Base-by-base conservation (phyloP, 2,329 filamentous ascomycete genomes). In the Diaporthe velutina region DNA sequence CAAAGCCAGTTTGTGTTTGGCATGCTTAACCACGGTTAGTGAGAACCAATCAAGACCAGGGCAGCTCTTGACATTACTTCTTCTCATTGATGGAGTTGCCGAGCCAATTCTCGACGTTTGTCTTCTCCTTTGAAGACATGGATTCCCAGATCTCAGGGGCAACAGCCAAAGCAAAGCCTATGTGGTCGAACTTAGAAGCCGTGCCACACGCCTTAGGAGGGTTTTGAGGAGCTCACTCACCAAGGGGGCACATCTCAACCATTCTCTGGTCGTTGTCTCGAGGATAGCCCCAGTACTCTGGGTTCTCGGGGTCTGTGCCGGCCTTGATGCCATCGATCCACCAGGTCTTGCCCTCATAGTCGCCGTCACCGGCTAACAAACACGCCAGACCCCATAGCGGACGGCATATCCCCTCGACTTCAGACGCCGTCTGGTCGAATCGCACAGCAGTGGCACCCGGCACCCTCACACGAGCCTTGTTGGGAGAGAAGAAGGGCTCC, bases 171-270 rank as follows among this genome's bases (percentile, higher is more conserved):
- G 93, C 90, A 79, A 91, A 96, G 0, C 94, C 86, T 87, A 12
- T 7, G 10, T 12, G 45, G 22, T 13, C 3, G 74, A 15, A 4
- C 15, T 28, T 22, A 33, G 25, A 17, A 38, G 66, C 57, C 33
- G n/a, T 3, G 17, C 1, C 52, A 25, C 33, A 25, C 35, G 19
- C 10, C 25, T 19, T 10, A 9, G 10, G 30, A 8, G 9, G 22
- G 22, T 22, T 48, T 9, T 9, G 17, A 4, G 35, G 71, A 5
- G n/a, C 12, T 8, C 22, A 10, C 80, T 75, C 81, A 87, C 87
- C 94, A 74, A 96, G 87, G 0, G 94, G 93, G 80, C 93, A 95
- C 88, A 95, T 94, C 82, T 96, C 94, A 3, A 96, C 94, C 94
- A 96, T 96, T 35, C 94, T 87, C 85, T 96, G 94, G 80, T 96